Evolutionary conservation across 1,139 yeast genomes (phyloP).

Genomic region (Yamadazyma taylorii): DNA sequence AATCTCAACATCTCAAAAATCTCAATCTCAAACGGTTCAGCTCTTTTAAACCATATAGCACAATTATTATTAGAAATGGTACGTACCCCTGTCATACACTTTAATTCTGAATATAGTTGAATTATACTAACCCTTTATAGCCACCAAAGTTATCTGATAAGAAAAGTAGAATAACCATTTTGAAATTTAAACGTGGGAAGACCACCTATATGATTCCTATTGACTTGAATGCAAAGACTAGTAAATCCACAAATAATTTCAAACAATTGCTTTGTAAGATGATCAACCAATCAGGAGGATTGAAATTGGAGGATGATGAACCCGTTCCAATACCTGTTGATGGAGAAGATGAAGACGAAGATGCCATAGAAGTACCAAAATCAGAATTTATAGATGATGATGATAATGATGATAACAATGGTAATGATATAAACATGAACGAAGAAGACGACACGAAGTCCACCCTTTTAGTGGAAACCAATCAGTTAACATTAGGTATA

Average conservation of each 20-base stretch:
- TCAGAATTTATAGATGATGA: constrained; percentile 27
- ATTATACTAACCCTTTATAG: constrained; percentile 21
- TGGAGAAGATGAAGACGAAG: constrained; percentile 27
- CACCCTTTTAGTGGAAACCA: constrained; percentile 11
- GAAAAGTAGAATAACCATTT: constrained; percentile 24
- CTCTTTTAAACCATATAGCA: too few species aligned
- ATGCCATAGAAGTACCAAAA: constrained; percentile 28
- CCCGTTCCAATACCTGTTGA: constrained; percentile 12
- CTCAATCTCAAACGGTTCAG: too few species aligned
- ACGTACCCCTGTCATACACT: too few species aligned
- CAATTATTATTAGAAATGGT: too few species aligned
- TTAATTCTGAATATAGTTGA: too few species aligned
- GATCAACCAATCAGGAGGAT: constrained; percentile 51
- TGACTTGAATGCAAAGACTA: constrained; percentile 19
- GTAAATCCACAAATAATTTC: constrained; percentile 27
- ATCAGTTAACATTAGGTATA: constrained; percentile 37
- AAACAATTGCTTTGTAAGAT: constrained; percentile 32
- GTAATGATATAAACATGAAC: constrained; percentile 5
- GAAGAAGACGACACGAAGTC: not conserved
- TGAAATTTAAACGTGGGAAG: constrained; percentile 45
- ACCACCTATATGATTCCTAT: constrained; percentile 46
- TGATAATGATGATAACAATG: constrained; percentile 4
- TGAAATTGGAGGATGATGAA: constrained; percentile 20
- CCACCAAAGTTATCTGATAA: constrained; percentile 29
- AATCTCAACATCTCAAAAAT: too few species aligned